These are phyloP conservation scores for Ceratobasidium sp. DNA, from an alignment of 1,284 basidiomycete species.

Conservation along the genomic window DNA sequence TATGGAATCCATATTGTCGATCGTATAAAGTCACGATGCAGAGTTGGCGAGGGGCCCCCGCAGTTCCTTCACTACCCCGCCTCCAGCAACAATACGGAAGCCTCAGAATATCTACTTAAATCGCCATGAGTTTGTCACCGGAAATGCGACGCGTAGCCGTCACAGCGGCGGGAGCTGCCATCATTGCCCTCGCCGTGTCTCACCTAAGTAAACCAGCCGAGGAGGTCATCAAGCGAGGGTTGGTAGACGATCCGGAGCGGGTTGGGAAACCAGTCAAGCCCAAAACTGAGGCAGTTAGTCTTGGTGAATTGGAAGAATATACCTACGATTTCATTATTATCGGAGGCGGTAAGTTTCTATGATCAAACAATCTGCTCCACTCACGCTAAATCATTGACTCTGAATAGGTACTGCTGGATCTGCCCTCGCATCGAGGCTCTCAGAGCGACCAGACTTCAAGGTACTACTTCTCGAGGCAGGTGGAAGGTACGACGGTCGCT, in stretches of 20 bases:
- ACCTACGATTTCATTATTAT: constrained; percentile 31
- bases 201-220: constrained; percentile 2
- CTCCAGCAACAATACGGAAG: too few species aligned
- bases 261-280: neutral
- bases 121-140: constrained; percentile 7
- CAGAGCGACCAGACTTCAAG: constrained; percentile 30
- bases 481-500: constrained; percentile 1
- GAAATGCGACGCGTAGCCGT: neutral
- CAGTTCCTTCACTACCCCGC: too few species aligned
- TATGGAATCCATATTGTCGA: too few species aligned
- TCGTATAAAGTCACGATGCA: too few species aligned
- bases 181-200: neutral
- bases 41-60: too few species aligned
- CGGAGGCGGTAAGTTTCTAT: constrained; percentile 17
- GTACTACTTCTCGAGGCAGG: constrained; percentile 32
- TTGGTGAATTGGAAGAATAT: neutral
- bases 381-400: neutral
- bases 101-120: too few species aligned
- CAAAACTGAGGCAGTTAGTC: neutral
- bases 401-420: constrained; percentile 29
- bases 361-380: neutral
- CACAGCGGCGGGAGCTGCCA: constrained; percentile 15
- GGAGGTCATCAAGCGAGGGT: constrained; percentile 3
- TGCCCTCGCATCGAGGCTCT: constrained; percentile 28
- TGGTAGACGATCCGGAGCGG: constrained; percentile 21